Evolutionary conservation across 169 alveolate species (phyloP), one percentile per base, ranked within the genome.

Genomic region (Plasmodium vivax): DNA sequence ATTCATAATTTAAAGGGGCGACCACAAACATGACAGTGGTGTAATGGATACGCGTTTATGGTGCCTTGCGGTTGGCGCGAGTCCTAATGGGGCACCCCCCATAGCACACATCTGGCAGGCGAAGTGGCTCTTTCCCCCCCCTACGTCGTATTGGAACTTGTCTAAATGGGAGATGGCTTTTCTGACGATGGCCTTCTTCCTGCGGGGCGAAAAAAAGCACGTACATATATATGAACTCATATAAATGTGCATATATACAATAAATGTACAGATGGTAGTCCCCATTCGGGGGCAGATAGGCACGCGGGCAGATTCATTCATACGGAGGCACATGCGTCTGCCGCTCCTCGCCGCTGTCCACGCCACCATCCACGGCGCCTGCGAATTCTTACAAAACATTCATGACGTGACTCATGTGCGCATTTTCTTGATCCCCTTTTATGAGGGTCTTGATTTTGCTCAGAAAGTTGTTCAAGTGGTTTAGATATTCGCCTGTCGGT

Each of bases 121-220:
- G 16, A 8, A 1, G 8, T 36, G 38, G 19, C 58, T 56, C 8
- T 19, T 41, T 81, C 72, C 27, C 2, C 30, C 68, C 45, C 62
- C 74, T 88, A 88, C 94, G 74, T 88, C 94, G 71, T 88, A 88
- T 88, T 88, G 56, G 47, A 88, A 88, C 34, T 88, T 88, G 45
- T 88, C 94, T 51, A 88, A 62, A 45, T 79, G 82, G 71, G 41
- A 10, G 6, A 88, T 75, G 19, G 94, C 94, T 79, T 56, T 88
- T 34, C 82, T 79, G 47, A 88, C 71, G 45, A 47, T 88, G 75
- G 58, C 73, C 10, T 58, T 88, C 72, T 88, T 88, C 84, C 94
- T 88, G 62, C 23, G 27, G 41, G 43, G 41, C 16, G 43, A 34
- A 74, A 79, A 75, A 12, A 47, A 9, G 19, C 58, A 47, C 12